Evolutionary conservation across 306 rosid species (phyloP).

Genomic region (Vigna angularis): DNA sequence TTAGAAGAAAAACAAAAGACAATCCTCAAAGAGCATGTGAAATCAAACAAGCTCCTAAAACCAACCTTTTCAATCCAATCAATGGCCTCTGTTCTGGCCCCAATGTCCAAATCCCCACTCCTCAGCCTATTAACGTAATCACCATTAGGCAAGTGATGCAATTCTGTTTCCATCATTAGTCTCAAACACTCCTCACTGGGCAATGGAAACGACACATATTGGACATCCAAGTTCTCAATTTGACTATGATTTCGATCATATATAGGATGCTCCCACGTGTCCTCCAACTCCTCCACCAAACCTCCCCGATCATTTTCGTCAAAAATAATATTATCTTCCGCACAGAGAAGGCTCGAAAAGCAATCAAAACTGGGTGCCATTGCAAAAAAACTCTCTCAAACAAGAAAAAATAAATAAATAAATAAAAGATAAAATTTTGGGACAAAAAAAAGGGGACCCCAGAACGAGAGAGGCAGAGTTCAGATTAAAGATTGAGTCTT

Average conservation of each 20-base stretch:
- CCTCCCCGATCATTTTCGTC: slow-evolving; percentile 61
- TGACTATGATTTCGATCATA: slow-evolving; percentile 46
- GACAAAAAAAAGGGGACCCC: not conserved
- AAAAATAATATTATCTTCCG: slow-evolving; percentile 63
- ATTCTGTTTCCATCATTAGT: slow-evolving; percentile 67
- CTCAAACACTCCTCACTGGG: slow-evolving; percentile 70
- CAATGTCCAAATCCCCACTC: slow-evolving; percentile 72
- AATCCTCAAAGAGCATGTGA: slow-evolving; percentile 12
- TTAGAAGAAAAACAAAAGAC: not conserved
- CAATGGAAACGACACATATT: slow-evolving; percentile 54
- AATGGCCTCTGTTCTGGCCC: slow-evolving; percentile 72
- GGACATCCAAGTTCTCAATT: slow-evolving; percentile 40
- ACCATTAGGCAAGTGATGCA: slow-evolving; percentile 59
- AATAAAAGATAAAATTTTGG: not conserved
- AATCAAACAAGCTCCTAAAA: slow-evolving; percentile 26
- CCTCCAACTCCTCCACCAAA: slow-evolving; percentile 44
- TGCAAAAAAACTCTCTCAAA: slow-evolving; percentile 24
- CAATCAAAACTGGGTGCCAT: slow-evolving; percentile 92
- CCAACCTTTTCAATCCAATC: slow-evolving; percentile 87
- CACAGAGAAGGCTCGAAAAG: slow-evolving; percentile 76
- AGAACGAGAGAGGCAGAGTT: slow-evolving; percentile 20
- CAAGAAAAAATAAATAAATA: not conserved
- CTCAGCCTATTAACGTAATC: slow-evolving; percentile 66
- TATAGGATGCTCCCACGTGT: slow-evolving; percentile 46
- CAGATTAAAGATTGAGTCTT: slow-evolving; percentile 33